Base-by-base conservation (phyloP, 768 basidiomycete species). In the Russula virescens region DNA sequence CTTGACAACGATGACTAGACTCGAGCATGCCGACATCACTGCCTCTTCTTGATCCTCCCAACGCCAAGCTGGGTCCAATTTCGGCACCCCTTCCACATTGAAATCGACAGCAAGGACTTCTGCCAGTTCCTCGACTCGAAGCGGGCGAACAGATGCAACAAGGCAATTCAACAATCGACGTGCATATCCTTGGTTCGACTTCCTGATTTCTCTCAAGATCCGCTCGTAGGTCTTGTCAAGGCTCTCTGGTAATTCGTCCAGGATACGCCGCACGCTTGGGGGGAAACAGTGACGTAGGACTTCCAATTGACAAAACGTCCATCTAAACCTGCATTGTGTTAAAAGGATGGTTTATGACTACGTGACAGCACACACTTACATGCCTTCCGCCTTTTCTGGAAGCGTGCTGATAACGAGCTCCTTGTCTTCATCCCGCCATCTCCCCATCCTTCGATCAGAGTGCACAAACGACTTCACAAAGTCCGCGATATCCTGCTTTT, bases 81-180 rank as follows among this genome's bases (percentile, higher is more conserved):
- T 55, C 54, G 55, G 42, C 16, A 21, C 31, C 25, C 43, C 42
- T n/a, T 21, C 43, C 2, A 5, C 16, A 2, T 31, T 31, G 19
- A 55, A 55, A 13, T 55, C 42, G 14, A 55, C 13, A 0, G 55
- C 43, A 0, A 55, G 26, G 7, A 55, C 43, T 35, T 52, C 59
- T 3, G 59, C 50, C 0, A 53, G 50, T 35, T 60, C 59, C 31
- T 21, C 14, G 18, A 60, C 50, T 1, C 23, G 4, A 40, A 53
- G 58, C 8, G 59, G 59, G 18, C 59, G 59, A 60, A 43, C 26
- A 0, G 59, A 50, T 8, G 28, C 49, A 5, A 25, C 48, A 4
- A 60, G 50, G 35, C 50, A 60, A 46, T 60, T 50, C 21, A 60
- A 53, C 14, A 60, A n/a, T 34, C 49, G 59, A 25, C 43, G 50